Evolutionary conservation across 371 early-diverging fungal species (phyloP).

Genomic region (Umbelopsis sp.): DNA sequence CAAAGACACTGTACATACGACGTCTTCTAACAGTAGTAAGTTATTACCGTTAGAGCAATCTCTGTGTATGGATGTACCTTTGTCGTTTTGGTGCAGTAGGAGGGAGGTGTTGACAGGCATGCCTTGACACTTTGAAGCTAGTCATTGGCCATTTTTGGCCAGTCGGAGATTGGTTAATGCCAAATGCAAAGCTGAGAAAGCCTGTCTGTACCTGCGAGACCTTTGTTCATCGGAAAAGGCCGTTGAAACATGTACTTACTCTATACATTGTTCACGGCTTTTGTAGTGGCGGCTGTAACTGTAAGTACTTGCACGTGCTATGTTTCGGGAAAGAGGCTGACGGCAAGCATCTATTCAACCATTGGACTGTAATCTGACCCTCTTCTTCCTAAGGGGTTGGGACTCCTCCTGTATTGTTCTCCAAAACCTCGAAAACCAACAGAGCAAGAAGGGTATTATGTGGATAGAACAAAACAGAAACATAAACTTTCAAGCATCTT

Average conservation of each 20-base stretch:
- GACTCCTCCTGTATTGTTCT: conserved; percentile 44
- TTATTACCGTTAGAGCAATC: no score
- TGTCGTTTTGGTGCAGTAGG: no score
- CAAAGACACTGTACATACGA: no score
- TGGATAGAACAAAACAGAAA: conserved; percentile 36
- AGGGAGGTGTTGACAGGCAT: no score
- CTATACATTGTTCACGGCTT: not conserved
- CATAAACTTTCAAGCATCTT: conserved; percentile 43
- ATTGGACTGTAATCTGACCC: not conserved
- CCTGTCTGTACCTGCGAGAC: not conserved
- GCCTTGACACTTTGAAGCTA: conserved; percentile 2
- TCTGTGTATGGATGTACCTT: no score
- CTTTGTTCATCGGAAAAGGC: conserved; percentile 10
- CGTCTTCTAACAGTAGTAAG: no score
- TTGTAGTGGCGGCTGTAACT: not conserved
- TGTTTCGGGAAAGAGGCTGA: no score
- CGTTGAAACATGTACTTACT: conserved; percentile 5
- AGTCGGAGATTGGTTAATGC: not conserved
- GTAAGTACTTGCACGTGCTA: not conserved
- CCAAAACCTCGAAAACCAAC: conserved; percentile 58
- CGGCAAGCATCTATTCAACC: no score
- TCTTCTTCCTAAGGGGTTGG: conserved; percentile 35
- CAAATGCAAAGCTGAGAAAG: not conserved
- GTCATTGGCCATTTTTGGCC: conserved; percentile 3
- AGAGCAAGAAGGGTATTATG: conserved; percentile 57